These are phyloP conservation scores for Brassica hybrid DNA, from an alignment of 441 rosid genomes.

Conservation along the genomic window DNA sequence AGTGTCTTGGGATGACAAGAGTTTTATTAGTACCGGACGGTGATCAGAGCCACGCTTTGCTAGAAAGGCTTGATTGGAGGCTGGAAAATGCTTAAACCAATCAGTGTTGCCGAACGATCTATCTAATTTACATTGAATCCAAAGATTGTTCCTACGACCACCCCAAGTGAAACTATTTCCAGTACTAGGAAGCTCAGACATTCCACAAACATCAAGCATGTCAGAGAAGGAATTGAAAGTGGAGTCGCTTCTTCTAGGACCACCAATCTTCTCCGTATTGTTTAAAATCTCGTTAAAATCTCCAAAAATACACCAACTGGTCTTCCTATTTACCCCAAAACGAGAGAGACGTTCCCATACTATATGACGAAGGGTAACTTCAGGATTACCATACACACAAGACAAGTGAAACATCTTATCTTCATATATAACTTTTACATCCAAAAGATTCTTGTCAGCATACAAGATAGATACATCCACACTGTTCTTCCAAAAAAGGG, in stretches of 20 bases:
- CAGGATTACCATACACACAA: not conserved
- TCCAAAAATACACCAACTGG: not conserved
- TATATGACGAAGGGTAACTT: not conserved
- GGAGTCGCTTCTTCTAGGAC: not conserved
- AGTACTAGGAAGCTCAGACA: not conserved
- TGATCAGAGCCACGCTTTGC: not conserved
- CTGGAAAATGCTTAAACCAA: not conserved
- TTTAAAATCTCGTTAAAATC: not conserved
- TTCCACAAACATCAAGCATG: not conserved
- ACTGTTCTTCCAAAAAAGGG: not conserved
- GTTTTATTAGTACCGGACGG: not conserved
- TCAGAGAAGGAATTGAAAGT: not conserved
- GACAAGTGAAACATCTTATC: not conserved
- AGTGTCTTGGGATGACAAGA: not conserved
- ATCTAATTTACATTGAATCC: not conserved
- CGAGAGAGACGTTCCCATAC: not conserved
- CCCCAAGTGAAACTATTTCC: not conserved
- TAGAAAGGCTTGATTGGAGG: not conserved
- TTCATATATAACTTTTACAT: not conserved
- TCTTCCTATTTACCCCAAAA: not conserved
- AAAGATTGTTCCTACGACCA: not conserved
- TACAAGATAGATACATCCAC: not conserved
- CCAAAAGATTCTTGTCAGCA: not conserved
- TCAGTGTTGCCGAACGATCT: no score
- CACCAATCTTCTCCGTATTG: not conserved